Evolutionary conservation across 225 moss, liverwort and hornwort species (phyloP), one percentile per base, ranked within the genome.

Genomic region (Pleurozium schreberi): DNA sequence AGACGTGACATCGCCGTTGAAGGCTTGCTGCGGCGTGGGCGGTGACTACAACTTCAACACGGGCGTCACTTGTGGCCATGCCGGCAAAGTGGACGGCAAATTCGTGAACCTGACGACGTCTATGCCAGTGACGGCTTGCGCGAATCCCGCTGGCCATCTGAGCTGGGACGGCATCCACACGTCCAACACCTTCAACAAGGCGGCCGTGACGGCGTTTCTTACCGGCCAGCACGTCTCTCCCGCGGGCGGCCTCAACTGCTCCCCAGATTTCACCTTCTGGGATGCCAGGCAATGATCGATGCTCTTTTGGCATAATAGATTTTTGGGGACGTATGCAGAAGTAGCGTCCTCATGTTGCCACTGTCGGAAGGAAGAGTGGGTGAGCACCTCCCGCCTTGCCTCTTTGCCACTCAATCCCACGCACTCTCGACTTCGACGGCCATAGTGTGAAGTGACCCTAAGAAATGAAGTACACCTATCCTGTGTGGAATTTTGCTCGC

Each of bases 111-210:
- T 89, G 80, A 91, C 88, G 21, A 67, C n/a, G 40, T 12, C 75
- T n/a, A n/a, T n/a, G n/a, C n/a, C n/a, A n/a, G n/a, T n/a, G n/a
- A n/a, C n/a, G n/a, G n/a, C 92, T 11, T 89, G 88, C 36, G 8
- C 36, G 8, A 13, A 90, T 75, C 90, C 86, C 4, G 5, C 49
- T 1, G 85, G 43, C 1, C 89, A 90, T 57, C 23, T 92, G 63
- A 95, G 92, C 89, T 95, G 93, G 93, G 95, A 95, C 45, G 95
- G 95, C 25, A 90, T 92, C 86, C 95, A 95, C 83, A 87, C 91
- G 30, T 93, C 95, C 53, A 88, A 93, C 86, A 88, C 92, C 3
- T 88, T 93, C 67, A 90, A 90, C 89, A 94, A 92, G 74, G 90
- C 91, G 3, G 92, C 90, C 4, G 92, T 86, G 13, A 89, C 90